Base-by-base conservation (phyloP, 352 stramenopile genomes). In the Phytophthora citricola region DNA sequence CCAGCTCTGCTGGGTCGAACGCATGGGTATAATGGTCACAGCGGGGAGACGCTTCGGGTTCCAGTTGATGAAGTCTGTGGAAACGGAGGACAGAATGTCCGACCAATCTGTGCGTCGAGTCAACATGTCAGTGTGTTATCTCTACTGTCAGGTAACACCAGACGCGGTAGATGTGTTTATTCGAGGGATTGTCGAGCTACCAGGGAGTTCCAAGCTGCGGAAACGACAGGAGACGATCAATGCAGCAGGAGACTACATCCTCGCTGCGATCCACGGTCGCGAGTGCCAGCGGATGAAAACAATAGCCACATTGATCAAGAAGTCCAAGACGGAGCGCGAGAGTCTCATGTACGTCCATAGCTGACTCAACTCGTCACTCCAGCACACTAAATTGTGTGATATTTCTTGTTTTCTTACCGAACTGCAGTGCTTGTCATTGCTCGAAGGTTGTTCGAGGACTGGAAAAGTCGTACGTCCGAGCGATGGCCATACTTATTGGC, bases 11-110 rank as follows among this genome's bases (percentile, higher is more conserved):
- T 91, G 81, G 76, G 69, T 89, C 14, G 82, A 91, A 38, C 63
- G 69, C n/a, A 66, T 70, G 63, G 77, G 67, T 63, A 57, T 40
- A 48, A 50, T 53, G 62, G 54, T 63, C 31, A 59, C 38, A 7
- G 55, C 48, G 1, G 47, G 49, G 11, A 52, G 44, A 53, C 50
- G 44, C 17, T 88, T 87, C 29, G 82, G 82, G 0, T 91, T 79
- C 54, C 82, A 91, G 32, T 58, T 91, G 29, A 59, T 91, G 47
- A 91, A 91, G 71, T 83, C 78, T 1, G 73, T 88, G n/a, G 77
- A 82, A 45, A 73, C 73, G 12, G 75, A 71, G 38, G 62, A 69
- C 27, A 24, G 44, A 0, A 46, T 17, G 17, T 54, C 65, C 4
- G 50, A 76, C 14, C 50, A 51, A 14, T 65, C 63, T 7, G 52